Evolutionary conservation across 2,329 filamentous ascomycete species (phyloP), one percentile per base, ranked within the genome.

Genomic region (Kalaharituber pfeilii): DNA sequence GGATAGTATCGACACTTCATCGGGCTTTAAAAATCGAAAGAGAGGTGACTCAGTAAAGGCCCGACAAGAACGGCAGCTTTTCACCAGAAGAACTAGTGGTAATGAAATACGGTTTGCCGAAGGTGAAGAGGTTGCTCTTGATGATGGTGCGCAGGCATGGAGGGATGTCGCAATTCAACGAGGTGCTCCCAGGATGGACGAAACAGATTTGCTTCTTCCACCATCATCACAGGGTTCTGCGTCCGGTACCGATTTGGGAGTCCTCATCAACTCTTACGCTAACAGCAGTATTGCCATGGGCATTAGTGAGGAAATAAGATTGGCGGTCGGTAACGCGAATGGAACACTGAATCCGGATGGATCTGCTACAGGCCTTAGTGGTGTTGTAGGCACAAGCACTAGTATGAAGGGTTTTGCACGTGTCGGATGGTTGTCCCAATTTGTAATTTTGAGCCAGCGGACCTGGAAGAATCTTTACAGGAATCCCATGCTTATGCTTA

Each of bases 401-500:
- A 76, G 76, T 61, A 79, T 89, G 58, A 84, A 80, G 65, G 84
- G 86, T 18, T 95, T 93, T 68, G 78, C 80, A 55, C 85, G 91
- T 56, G 76, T 95, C 55, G 81, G 89, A 49, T 81, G 88, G 61
- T 64, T 76, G 7, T 76, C 82, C 44, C 91, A 98, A 68, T 96
- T 98, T 68, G 66, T 81, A 53, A 95, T 98, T 62, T 73, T 98
- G 11, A 94, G 89, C 0, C 77, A 81, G 63, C 80, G 91, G 47
- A 98, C 91, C 0, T 98, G 89, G 89, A 87, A 84, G 66, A 98
- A 98, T 66, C 75, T 98, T 5, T 96, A 98, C 72, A 81, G 91
- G 55, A 95, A 98, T 67, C 91, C 91, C 1, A 88, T 96, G 78
- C 73, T 98, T 56, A 98, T 98, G 91, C 77, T 98, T 55, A 95